phyloP scores from a whole-genome alignment of 768 basidiomycete genomes.

The Strobilomyces dryophilus region DNA sequence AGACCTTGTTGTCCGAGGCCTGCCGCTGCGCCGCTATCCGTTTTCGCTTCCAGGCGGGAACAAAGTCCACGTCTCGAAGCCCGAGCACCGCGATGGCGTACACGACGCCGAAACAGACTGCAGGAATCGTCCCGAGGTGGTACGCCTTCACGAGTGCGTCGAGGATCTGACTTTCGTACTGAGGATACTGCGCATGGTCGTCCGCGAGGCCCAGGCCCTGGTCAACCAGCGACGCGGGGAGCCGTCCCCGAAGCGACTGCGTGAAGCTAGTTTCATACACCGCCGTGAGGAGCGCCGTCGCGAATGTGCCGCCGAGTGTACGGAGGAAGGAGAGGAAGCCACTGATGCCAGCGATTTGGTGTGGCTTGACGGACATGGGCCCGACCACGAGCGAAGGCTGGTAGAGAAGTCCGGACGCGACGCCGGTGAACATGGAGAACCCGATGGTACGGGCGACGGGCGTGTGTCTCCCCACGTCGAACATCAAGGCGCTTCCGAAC shows the following conservation, averaged over 20 bases:
- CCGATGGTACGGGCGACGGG: constrained; percentile 27
- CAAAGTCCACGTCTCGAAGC: constrained; percentile 32
- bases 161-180: constrained; percentile 31
- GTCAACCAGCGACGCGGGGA: constrained; percentile 27
- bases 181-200: constrained; percentile 27
- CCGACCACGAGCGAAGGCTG: constrained; percentile 35
- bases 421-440: constrained; percentile 29
- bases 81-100: constrained; percentile 30
- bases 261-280: constrained; percentile 33
- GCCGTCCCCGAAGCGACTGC: constrained; percentile 22
- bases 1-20: constrained; percentile 19
- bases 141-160: constrained; percentile 32
- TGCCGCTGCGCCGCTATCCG: constrained; percentile 23
- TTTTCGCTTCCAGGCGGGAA: constrained; percentile 30
- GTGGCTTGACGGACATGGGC: constrained; percentile 32
- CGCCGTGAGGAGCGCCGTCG: constrained; percentile 34
- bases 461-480: constrained; percentile 29
- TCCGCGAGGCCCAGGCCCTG: constrained; percentile 32
- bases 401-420: constrained; percentile 31
- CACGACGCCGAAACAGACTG: constrained; percentile 31
- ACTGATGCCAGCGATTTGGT: constrained; percentile 34
- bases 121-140: constrained; percentile 32
- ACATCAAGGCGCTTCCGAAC: constrained; percentile 31
- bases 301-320: constrained; percentile 32
- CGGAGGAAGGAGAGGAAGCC: constrained; percentile 34